These are phyloP conservation scores for Phylloboletellus chloephorus DNA, from an alignment of 1,284 basidiomycete genomes.

Conservation along the genomic window DNA sequence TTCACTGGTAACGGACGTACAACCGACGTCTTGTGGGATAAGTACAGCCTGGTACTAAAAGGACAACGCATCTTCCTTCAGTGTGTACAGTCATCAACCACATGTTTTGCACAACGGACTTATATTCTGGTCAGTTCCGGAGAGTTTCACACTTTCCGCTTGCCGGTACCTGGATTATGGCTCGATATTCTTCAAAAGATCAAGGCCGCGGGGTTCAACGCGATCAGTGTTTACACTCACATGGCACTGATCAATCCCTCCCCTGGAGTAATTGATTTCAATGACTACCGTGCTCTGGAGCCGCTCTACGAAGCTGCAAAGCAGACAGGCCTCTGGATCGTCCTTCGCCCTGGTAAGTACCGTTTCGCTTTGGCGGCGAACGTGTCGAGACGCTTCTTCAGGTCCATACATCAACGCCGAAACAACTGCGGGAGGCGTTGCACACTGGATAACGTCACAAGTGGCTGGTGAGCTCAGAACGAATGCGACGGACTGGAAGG, in stretches of 20 bases:
- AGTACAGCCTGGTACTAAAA: slow-evolving; percentile 30
- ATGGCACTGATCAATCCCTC: slow-evolving; percentile 75
- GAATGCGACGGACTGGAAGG: slow-evolving; percentile 57
- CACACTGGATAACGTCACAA: slow-evolving; percentile 71
- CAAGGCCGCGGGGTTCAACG: slow-evolving; percentile 78
- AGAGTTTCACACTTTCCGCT: slow-evolving; percentile 80
- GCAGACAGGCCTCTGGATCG: slow-evolving; percentile 58
- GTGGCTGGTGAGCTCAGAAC: slow-evolving; percentile 64
- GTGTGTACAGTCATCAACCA: slow-evolving; percentile 15
- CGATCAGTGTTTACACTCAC: slow-evolving; percentile 66
- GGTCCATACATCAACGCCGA: slow-evolving; percentile 73
- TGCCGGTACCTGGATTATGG: slow-evolving; percentile 78
- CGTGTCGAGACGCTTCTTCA: slow-evolving; percentile 21
- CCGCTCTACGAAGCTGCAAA: slow-evolving; percentile 61
- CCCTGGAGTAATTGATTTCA: slow-evolving; percentile 68
- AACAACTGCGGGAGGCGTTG: slow-evolving; percentile 74
- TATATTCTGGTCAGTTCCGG: slow-evolving; percentile 41
- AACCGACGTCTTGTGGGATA: slow-evolving; percentile 30
- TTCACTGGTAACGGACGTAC: slow-evolving; percentile 31
- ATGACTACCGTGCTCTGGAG: slow-evolving; percentile 64
- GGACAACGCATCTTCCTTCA: slow-evolving; percentile 33
- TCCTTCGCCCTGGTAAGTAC: slow-evolving; percentile 53
- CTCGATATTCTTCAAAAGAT: slow-evolving; percentile 77
- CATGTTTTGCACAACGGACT: slow-evolving; percentile 2
- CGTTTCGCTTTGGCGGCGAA: background rate